Conservation (phyloP, 2,329 filamentous ascomycete genomes). For the Ceratocystis lukuohia region DNA sequence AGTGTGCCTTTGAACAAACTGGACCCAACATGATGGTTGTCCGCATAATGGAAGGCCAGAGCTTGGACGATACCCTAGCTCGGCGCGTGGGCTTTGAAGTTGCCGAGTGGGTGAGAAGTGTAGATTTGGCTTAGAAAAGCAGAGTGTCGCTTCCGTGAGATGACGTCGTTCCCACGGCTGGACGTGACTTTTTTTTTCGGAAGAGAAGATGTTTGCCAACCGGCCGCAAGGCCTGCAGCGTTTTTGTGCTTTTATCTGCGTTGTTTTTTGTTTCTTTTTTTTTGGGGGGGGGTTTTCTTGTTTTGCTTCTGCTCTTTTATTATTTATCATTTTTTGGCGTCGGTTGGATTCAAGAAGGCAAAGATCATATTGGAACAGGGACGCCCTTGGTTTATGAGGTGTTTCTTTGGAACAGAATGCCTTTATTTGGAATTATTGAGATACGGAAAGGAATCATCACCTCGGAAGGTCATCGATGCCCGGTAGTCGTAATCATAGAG, state of each 20-base stretch:
- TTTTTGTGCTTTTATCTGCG: background rate
- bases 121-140: constrained; percentile 26
- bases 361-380: constrained; percentile 1
- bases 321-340: background rate
- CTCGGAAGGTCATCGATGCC: constrained; percentile 1
- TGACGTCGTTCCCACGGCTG: background rate
- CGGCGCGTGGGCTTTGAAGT: constrained; percentile 76
- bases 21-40: constrained; percentile 36
- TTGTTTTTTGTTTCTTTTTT: background rate
- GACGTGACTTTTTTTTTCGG: background rate
- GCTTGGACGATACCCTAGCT: constrained; percentile 54
- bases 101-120: constrained; percentile 57
- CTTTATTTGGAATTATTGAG: background rate
- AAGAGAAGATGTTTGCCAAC: background rate
- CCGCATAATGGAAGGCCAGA: constrained; percentile 31
- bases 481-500: constrained; percentile 5
- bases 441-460: constrained; percentile 1
- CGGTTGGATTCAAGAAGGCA: constrained; percentile 3
- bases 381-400: background rate
- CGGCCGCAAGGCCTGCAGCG: background rate
- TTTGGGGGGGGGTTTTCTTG: background rate
- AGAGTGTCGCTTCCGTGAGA: background rate
- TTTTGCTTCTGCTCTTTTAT: background rate
- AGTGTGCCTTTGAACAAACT: constrained; percentile 32
- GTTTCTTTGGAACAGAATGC: constrained; percentile 2